Conservation (phyloP, 345 rosid species). For the Odontarrhena argentea region DNA sequence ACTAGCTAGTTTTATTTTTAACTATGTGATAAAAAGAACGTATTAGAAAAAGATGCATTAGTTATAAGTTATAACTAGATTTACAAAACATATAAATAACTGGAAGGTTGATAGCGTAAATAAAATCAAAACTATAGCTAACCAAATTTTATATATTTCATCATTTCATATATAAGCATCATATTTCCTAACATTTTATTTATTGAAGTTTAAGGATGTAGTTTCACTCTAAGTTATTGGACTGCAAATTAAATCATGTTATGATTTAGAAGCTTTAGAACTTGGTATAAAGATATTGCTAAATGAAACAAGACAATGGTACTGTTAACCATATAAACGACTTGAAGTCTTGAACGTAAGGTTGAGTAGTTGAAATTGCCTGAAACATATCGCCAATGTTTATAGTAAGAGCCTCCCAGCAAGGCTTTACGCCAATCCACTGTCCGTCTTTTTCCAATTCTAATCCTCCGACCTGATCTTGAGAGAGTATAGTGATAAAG, state of each 20-base stretch:
- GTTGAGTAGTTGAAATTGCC: constrained; percentile 42
- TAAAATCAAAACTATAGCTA: too few species aligned
- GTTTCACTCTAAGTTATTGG: not conserved
- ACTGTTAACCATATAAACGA: not conserved
- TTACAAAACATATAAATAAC: not conserved
- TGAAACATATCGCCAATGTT: constrained; percentile 82
- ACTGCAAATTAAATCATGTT: not conserved
- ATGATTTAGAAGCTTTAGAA: not conserved
- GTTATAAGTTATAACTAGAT: not conserved
- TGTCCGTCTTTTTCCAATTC: constrained; percentile 58
- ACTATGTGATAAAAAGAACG: too few species aligned
- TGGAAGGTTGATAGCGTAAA: too few species aligned
- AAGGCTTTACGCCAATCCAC: constrained; percentile 69
- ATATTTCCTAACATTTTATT: not conserved
- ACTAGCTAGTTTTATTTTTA: too few species aligned
- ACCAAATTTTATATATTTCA: too few species aligned
- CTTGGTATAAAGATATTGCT: not conserved
- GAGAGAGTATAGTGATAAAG: constrained; percentile 63
- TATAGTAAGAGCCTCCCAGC: constrained; percentile 55
- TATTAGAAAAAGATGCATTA: not conserved
- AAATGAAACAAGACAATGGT: not conserved
- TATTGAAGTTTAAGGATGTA: not conserved
- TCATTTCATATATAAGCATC: too few species aligned
- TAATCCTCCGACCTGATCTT: constrained; percentile 70
- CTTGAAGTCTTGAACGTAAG: not conserved